Base-by-base conservation (phyloP, 257 asterid genomes). In the Scutellaria galericulata region DNA sequence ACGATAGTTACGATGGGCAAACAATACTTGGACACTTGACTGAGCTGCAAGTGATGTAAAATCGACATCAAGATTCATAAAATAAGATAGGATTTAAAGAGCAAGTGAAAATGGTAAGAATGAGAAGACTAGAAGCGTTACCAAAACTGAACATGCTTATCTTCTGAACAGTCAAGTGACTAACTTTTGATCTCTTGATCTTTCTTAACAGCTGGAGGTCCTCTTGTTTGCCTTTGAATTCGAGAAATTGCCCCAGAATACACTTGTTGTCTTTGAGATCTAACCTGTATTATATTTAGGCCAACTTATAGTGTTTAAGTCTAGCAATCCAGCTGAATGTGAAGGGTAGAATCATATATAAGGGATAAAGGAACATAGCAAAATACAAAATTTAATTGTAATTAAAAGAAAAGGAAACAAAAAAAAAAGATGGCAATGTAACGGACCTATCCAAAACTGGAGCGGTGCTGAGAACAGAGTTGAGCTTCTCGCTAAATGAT, bases 401-500 rank as follows among this genome's bases (percentile, higher is more conserved):
- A 54, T 18, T 20, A 44, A 75, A 45, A 8, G 45, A 53, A 22
- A 70, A 7, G 53, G 45, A 5, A 11, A 8, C 13, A 31, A 7
- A 63, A 46, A 39, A 51, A 11, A 18, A 48, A 66, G 56, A 41
- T 47, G 37, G 65, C 9, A 53, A 7, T 15, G 20, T 27, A 56
- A 75, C 85, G 13, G 69, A 92, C 97, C 97, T 93, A 71, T 90
- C 98, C 82, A 76, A 93, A 77, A 78, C 75, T 63, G 98, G 98
- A 76, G 97, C 90, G 1, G 97, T 90, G 83, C 83, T 68, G 68
- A 93, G 92, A 80, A 85, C 81, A 72, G 73, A 70, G 78, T 83
- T 84, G 35, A 93, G 86, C 72, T 83, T 89, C 78, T 85, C 86
- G 14, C 65, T 74, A 68, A 87, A 80, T 0, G 92, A 85, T 48